Percentiles rank a stretch among this genome's conserved stretches.
phyloP scores from a whole-genome alignment of 441 rosid genomes.

The Manihot esculenta region DNA sequence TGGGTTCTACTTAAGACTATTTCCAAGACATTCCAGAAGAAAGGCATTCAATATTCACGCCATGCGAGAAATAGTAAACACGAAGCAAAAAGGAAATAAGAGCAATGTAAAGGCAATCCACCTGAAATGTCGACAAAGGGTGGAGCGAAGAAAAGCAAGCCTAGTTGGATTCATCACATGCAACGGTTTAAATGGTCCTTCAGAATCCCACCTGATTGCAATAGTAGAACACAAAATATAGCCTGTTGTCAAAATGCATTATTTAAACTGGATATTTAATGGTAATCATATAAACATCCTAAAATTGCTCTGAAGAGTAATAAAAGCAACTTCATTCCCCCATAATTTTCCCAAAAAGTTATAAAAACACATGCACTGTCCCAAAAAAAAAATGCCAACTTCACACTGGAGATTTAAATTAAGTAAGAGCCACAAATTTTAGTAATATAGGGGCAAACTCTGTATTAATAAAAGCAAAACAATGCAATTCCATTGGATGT shows the following conservation, averaged over 20 bases:
- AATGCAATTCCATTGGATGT: not conserved
- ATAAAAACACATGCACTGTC: too few species aligned
- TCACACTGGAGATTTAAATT: not conserved
- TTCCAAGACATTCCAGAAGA: not conserved
- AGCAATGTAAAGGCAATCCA: conserved; percentile 14
- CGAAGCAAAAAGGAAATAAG: not conserved
- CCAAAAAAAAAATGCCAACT: not conserved
- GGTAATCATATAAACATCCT: not conserved
- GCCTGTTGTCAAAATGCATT: not conserved
- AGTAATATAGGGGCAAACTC: too few species aligned
- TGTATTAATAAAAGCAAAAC: too few species aligned
- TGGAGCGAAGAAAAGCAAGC: conserved; percentile 83
- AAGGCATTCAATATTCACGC: not conserved
- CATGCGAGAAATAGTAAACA: not conserved
- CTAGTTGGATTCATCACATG: conserved; percentile 83
- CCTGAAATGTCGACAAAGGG: conserved; percentile 87
- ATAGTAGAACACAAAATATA: too few species aligned
- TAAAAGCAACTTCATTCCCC: not conserved
- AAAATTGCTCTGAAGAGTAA: not conserved
- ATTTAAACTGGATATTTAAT: not conserved
- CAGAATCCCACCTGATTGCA: conserved; percentile 77
- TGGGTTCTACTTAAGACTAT: too few species aligned
- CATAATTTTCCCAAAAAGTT: not conserved
- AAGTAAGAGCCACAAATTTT: too few species aligned
- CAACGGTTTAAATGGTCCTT: conserved; percentile 87